Evolutionary conservation across 2,329 filamentous ascomycete species (phyloP).

Genomic region (Tolypocladium album): DNA sequence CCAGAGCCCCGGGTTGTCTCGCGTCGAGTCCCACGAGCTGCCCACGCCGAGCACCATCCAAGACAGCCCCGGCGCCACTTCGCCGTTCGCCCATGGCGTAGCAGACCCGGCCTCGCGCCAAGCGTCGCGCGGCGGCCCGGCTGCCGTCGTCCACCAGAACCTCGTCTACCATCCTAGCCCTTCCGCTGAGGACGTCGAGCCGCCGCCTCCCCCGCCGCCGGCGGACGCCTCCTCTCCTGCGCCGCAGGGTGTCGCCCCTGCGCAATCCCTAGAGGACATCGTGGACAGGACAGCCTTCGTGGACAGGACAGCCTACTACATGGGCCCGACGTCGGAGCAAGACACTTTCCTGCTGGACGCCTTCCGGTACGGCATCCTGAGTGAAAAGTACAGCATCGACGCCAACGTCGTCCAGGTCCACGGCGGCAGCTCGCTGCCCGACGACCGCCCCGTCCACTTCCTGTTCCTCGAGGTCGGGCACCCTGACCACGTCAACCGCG

Average conservation of each 20-base stretch:
- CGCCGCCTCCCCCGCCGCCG: neutral
- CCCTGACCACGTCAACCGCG: constrained; percentile 28
- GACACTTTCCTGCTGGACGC: constrained; percentile 34
- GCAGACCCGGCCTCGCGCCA: neutral
- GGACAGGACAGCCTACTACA: constrained; percentile 30
- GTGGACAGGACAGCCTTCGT: constrained; percentile 29
- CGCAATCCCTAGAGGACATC: constrained; percentile 30
- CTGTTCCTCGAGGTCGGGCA: constrained; percentile 32
- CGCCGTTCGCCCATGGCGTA: neutral
- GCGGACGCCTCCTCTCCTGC: neutral
- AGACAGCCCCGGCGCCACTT: constrained; percentile 1
- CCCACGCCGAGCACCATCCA: constrained; percentile 4
- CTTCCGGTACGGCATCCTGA: constrained; percentile 34
- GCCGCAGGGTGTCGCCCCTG: neutral
- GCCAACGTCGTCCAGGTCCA: constrained; percentile 33
- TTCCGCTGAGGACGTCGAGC: neutral
- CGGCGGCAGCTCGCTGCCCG: constrained; percentile 19
- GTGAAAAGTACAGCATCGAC: constrained; percentile 31
- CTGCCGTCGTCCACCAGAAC: constrained; percentile 14
- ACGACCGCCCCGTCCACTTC: constrained; percentile 33
- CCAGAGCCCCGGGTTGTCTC: neutral
- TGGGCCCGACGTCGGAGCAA: constrained; percentile 34
- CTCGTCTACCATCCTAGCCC: constrained; percentile 5
- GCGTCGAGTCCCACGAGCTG: constrained; percentile 1
- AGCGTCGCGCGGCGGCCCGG: constrained; percentile 2